A percentile compares a stretch with the other conserved stretches of the same genome.
Evolutionary conservation across 768 basidiomycete genomes (phyloP).

Genomic region (Mycena rebaudengoi): DNA sequence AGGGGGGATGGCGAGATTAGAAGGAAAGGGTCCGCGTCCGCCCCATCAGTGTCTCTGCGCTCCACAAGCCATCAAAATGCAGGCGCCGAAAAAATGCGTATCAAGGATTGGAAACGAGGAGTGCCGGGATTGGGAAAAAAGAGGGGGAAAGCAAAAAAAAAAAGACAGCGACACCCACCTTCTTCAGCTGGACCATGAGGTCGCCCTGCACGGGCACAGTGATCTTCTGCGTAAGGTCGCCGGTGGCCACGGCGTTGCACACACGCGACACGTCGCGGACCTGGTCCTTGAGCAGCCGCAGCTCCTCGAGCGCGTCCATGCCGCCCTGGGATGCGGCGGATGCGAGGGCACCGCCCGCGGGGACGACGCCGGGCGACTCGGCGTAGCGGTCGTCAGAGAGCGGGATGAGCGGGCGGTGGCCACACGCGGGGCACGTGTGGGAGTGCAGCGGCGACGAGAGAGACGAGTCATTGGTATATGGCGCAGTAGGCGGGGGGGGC

Average conservation of each 20-base stretch:
- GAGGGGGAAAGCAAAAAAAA: neutral
- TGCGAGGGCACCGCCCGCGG: conserved; percentile 63
- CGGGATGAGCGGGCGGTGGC: conserved; percentile 1
- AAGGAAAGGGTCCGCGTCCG: too few relatives aligned
- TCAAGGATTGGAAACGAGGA: neutral
- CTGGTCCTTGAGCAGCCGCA: conserved; percentile 76
- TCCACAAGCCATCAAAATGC: too few relatives aligned
- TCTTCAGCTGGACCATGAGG: conserved; percentile 78
- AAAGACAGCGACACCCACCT: neutral
- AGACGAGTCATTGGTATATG: neutral
- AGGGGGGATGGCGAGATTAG: too few relatives aligned
- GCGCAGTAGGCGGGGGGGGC: neutral
- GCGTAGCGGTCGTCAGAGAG: conserved; percentile 12
- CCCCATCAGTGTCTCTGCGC: too few relatives aligned
- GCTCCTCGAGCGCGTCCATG: conserved; percentile 74
- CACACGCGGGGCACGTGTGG: conserved; percentile 28
- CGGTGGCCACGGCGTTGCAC: conserved; percentile 75
- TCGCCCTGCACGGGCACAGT: conserved; percentile 74
- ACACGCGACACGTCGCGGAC: conserved; percentile 78
- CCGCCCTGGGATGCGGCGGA: conserved; percentile 66
- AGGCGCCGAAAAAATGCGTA: neutral
- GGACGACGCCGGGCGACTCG: conserved; percentile 48
- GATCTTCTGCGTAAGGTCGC: conserved; percentile 75
- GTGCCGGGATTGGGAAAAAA: neutral
- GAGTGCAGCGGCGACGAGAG: neutral